Evolutionary conservation across 345 rosid genomes (phyloP).

Genomic region (Hibiscus tridactylites): DNA sequence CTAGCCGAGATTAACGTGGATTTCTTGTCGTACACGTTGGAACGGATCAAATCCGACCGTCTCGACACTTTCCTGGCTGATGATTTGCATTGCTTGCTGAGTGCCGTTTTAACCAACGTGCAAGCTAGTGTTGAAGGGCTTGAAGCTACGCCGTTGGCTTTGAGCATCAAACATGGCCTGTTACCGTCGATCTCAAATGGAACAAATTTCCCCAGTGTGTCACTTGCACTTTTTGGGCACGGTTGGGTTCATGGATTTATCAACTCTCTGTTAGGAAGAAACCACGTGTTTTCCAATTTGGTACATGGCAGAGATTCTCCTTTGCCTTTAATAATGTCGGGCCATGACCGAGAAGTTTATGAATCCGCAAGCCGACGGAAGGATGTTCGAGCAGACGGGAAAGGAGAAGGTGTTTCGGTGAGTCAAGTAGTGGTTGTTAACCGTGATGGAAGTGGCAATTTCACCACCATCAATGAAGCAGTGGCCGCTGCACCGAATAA

Average conservation of each 20-base stretch:
- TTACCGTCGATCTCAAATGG: conserved; percentile 7
- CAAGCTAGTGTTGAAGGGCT: conserved; percentile 20
- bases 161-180: background rate
- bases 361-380: conserved; percentile 29
- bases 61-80: conserved; percentile 6
- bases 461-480: conserved; percentile 37
- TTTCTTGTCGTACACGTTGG: conserved; percentile 9
- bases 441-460: conserved; percentile 30
- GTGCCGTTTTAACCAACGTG: conserved; percentile 23
- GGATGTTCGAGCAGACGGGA: conserved; percentile 14
- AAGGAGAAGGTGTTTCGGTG: background rate
- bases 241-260: conserved; percentile 7
- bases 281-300: conserved; percentile 3
- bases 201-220: conserved; percentile 19
- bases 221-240: conserved; percentile 19
- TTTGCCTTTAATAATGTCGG: conserved; percentile 33
- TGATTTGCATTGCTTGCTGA: conserved; percentile 21
- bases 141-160: background rate
- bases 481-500: conserved; percentile 38
- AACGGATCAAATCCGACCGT: background rate
- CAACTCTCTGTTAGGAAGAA: conserved; percentile 2
- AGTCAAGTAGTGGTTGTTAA: conserved; percentile 33
- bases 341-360: conserved; percentile 20
- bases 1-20: conserved; percentile 19
- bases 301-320: conserved; percentile 8